phyloP scores from a whole-genome alignment of 1,284 basidiomycete species.

The Megacollybia platyphylla region DNA sequence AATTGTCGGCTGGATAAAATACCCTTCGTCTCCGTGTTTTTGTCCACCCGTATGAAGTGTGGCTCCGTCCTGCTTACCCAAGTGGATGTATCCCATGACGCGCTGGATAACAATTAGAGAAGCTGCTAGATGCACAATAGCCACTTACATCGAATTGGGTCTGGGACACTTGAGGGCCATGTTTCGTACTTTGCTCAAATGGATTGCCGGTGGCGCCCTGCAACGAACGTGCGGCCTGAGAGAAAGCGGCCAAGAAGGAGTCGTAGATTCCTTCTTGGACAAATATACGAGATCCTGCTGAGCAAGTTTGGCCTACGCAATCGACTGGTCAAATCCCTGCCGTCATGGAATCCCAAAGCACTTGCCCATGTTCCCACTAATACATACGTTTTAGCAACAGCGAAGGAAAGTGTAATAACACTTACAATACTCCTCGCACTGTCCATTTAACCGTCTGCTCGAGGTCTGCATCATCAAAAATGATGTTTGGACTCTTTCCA shows the following conservation, averaged over 20 bases:
- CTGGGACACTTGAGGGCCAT: slow-evolving; percentile 84
- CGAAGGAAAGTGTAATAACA: neutral
- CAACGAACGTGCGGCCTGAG: slow-evolving; percentile 33
- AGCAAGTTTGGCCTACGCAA: slow-evolving; percentile 61
- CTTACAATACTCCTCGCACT: slow-evolving; percentile 1
- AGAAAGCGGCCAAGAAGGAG: slow-evolving; percentile 49
- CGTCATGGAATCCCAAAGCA: no score
- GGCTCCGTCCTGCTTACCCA: neutral
- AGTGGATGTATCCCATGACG: neutral
- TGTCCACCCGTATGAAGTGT: neutral
- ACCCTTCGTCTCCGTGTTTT: slow-evolving; percentile 62
- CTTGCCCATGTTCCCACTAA: no score
- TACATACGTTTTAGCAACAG: no score
- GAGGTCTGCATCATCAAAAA: slow-evolving; percentile 5
- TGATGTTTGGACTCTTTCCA: slow-evolving; percentile 5
- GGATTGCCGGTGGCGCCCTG: slow-evolving; percentile 59
- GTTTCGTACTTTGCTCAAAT: slow-evolving; percentile 56
- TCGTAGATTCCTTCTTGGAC: slow-evolving; percentile 77
- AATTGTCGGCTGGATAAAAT: slow-evolving; percentile 75
- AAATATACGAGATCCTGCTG: slow-evolving; percentile 74
- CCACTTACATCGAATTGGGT: slow-evolving; percentile 45
- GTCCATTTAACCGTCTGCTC: slow-evolving; percentile 4
- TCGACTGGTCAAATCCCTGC: neutral
- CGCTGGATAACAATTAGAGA: neutral
- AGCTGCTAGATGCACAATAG: no score